Base-by-base conservation (phyloP, 441 rosid species). In the Brassica hybrid region DNA sequence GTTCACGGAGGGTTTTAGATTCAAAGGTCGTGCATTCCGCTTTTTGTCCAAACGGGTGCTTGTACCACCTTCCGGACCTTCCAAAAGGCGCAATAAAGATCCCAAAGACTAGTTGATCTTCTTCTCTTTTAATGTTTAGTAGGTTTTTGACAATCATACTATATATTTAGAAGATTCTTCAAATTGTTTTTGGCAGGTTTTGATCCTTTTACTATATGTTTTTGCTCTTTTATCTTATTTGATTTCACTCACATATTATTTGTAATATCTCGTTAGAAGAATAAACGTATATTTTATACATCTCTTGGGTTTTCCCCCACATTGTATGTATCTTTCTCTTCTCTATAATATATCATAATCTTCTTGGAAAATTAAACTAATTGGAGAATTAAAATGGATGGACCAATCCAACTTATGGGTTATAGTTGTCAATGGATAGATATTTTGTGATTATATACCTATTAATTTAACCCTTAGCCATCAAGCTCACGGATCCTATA, bases 61-160 rank as follows among this genome's bases (percentile, higher is more conserved):
- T 2, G 77, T 90, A 21, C 96, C 97, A 13, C 95, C 98, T 76
- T 94, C 97, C 1, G 97, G 85, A 67, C 98, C 97, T 4, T 94
- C 98, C 21, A 88, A 67, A 75, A 78, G 89, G 52, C 97, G 92
- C 84, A 94, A 94, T 82, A 19, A 77, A 65, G 60, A 65, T 71
- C 65, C 67, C 69, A 60, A 66, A 67, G 14, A 72, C 45, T 78
- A 59, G 38, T 61, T 48, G 10, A 7, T 14, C 27, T 70, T 6
- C 36, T n/a, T 6, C 18, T 36, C 67, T 2, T 36, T 11, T 10
- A 5, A 17, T 5, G 3, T 43, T 60, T 12, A 16, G 7, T 41
- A 57, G 5, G 5, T 7, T 71, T 78, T 59, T 43, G 32, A 41
- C 38, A 30, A 58, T 41, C 41, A 38, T 74, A 19, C 45, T 48